Conservation (phyloP, 148 eudicot species). For the Chenopodium berlandieri region DNA sequence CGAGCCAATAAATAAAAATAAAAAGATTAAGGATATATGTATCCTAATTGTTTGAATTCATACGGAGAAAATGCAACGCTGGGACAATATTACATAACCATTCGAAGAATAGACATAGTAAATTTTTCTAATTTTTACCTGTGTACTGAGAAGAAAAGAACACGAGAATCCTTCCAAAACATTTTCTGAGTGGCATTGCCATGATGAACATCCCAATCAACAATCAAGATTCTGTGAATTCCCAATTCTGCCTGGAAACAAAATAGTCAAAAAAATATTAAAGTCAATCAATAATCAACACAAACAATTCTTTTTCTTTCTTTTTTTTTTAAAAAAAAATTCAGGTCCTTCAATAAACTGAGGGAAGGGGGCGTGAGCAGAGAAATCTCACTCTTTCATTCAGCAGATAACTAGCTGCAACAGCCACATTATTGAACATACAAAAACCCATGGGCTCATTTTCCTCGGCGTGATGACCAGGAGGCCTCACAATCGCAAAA, state of each 20-base stretch:
- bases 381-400: conserved; percentile 61
- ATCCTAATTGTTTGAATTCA: neutral
- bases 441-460: conserved; percentile 96
- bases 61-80: neutral
- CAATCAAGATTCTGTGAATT: conserved; percentile 70
- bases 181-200: conserved; percentile 95
- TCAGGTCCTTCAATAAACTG: neutral
- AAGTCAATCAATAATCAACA: neutral
- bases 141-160: conserved; percentile 94
- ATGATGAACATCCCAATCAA: conserved; percentile 99
- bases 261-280: conserved; percentile 9
- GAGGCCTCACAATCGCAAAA: conserved; percentile 98
- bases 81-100: neutral
- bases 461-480: conserved; percentile 96
- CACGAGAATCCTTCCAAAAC: conserved; percentile 93
- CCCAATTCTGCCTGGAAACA: conserved; percentile 67
- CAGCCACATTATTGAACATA: conserved; percentile 83
- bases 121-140: conserved; percentile 41
- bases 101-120: neutral
- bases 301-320: neutral
- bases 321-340: too few relatives aligned
- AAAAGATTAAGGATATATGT: neutral
- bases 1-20: neutral
- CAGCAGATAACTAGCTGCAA: conserved; percentile 80
- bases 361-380: neutral